Evolutionary conservation across 2,329 filamentous ascomycete genomes (phyloP), one percentile per base, ranked within the genome.

Genomic region (Fusarium foetens): DNA sequence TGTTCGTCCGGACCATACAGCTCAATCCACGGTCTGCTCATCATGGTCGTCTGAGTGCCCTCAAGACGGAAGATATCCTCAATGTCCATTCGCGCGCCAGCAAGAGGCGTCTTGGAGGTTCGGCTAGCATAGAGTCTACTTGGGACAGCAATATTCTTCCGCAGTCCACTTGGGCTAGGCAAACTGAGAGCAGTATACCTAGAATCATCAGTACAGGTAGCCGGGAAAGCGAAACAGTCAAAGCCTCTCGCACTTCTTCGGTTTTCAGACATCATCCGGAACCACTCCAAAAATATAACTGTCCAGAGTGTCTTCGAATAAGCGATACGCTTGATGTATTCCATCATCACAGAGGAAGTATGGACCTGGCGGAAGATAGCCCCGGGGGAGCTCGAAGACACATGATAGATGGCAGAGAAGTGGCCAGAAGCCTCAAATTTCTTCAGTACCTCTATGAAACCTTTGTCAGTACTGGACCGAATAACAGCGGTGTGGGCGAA

Each of bases 161-260:
- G 27, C 17, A 52, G 23, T 5, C 49, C 33, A 12, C 0, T 35
- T 11, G 31, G 4, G 31, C 48, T 52, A 23, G 36, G 48, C 8
- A 16, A 5, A 8, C 21, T 25, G 0, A 52, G 31, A 4, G 8
- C 6, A 11, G 13, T 52, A 21, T 36, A 25, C 17, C 31, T 51
- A 13, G 3, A 17, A 1, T 25, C 1, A 8, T 49, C 7, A 51
- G 16, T 6, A 23, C 10, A 11, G 11, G 5, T 14, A n/a, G 33
- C 4, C 21, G 25, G 39, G n/a, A 41, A 9, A 23, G 16, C 8
- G 29, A 25, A 10, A 7, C 2, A 14, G 16, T 13, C 3, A 35
- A 2, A 14, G 2, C 0, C 4, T 11, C 0, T 25, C 48, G 1
- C 1, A 36, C 31, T 0, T 16, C 7, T 36, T 6, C 1, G 33